Percentiles rank a stretch among this genome's conserved stretches.
phyloP scores from a whole-genome alignment of 1,284 basidiomycete species.

The Fistulinella cinereoalba region DNA sequence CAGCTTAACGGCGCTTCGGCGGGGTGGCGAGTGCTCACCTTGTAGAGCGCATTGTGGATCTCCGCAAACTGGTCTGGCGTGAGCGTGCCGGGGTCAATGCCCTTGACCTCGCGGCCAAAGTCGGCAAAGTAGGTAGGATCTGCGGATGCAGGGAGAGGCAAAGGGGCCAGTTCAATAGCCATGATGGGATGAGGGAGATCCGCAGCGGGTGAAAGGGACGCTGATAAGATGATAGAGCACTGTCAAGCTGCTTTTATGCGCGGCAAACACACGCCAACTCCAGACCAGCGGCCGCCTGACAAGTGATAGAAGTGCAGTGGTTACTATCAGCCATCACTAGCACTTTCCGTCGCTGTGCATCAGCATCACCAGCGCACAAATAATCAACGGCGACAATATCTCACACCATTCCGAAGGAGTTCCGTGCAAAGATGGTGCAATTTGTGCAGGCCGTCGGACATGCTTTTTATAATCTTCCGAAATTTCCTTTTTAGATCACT shows the following conservation, averaged over 20 bases:
- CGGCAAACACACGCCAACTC: too few species aligned
- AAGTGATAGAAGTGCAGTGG: too few species aligned
- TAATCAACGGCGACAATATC: too few species aligned
- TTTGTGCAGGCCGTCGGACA: neutral
- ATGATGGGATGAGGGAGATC: constrained; percentile 31
- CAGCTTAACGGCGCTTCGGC: neutral
- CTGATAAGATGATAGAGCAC: neutral
- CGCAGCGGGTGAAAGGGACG: neutral
- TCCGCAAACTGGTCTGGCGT: constrained; percentile 54
- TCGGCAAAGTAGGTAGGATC: constrained; percentile 54
- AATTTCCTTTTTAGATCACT: constrained; percentile 10
- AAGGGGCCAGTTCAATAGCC: constrained; percentile 54
- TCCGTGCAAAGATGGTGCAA: neutral
- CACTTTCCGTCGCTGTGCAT: too few species aligned
- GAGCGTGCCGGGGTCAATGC: constrained; percentile 56
- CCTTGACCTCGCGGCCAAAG: constrained; percentile 67
- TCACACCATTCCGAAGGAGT: too few species aligned
- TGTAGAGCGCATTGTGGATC: constrained; percentile 64
- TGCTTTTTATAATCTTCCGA: neutral
- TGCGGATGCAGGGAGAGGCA: constrained; percentile 59
- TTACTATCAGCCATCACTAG: too few species aligned
- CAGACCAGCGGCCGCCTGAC: too few species aligned
- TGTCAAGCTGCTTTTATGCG: too few species aligned
- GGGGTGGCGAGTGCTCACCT: constrained; percentile 42
- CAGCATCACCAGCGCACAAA: too few species aligned